These are phyloP conservation scores for Diaporthe longicolla DNA, from an alignment of 2,329 filamentous ascomycete species.

Conservation along the genomic window DNA sequence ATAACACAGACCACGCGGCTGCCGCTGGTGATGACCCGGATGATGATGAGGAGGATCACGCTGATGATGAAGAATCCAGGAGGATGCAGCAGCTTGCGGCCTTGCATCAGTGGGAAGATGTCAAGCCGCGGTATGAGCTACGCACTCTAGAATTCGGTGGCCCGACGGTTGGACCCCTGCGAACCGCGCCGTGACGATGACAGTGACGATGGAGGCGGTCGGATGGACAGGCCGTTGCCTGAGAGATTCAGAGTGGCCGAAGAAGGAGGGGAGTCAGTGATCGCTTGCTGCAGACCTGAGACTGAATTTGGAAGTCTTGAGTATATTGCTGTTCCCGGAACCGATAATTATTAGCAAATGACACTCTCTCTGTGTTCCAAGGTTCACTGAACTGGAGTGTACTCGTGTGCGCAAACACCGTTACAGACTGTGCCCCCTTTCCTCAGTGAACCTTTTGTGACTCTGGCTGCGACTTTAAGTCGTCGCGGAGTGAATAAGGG, in stretches of 20 bases:
- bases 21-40: background rate
- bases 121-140: conserved; percentile 23
- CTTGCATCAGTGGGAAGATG: background rate
- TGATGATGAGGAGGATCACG: background rate
- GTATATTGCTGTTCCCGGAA: background rate
- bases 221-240: background rate
- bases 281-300: background rate
- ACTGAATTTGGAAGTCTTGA: too few relatives aligned
- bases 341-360: background rate
- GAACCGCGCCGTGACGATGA: background rate
- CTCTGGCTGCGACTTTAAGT: background rate
- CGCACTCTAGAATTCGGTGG: background rate
- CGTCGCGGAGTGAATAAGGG: background rate
- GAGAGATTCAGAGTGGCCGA: background rate
- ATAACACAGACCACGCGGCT: background rate
- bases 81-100: background rate
- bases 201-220: background rate
- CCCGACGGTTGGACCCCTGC: background rate
- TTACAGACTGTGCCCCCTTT: background rate
- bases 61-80: background rate
- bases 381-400: background rate
- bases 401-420: background rate
- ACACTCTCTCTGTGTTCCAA: background rate
- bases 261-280: background rate
- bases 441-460: too few relatives aligned